A percentile compares a stretch with the other conserved stretches of the same genome.
phyloP scores from a whole-genome alignment of 169 alveolate genomes.

The Nephromyces sp. region DNA sequence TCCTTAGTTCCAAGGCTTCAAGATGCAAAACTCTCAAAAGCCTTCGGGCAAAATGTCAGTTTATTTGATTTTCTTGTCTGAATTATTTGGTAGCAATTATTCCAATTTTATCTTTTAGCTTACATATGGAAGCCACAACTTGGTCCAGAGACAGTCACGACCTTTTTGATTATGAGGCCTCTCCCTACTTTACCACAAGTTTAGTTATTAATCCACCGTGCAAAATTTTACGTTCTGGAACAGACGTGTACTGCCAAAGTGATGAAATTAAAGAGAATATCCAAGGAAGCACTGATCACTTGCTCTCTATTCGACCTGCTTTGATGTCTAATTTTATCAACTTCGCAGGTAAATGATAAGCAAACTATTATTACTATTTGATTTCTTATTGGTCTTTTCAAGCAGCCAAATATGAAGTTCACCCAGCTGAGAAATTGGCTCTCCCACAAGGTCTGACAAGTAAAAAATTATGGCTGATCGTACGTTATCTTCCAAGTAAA shows the following conservation, averaged over 20 bases:
- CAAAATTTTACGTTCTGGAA: slow-evolving; percentile 3
- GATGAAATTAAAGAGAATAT: slow-evolving; percentile 2
- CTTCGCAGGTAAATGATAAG: too few relatives aligned
- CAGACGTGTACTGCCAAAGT: slow-evolving; percentile 10
- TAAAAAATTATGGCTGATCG: slow-evolving; percentile 80
- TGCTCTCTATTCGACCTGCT: too few relatives aligned
- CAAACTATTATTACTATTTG: too few relatives aligned
- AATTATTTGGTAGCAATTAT: too few relatives aligned
- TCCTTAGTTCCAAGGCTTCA: too few relatives aligned
- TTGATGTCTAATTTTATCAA: too few relatives aligned
- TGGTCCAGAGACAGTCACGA: slow-evolving; percentile 91
- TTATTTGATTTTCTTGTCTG: too few relatives aligned
- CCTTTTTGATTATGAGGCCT: slow-evolving; percentile 86
- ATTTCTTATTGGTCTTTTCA: too few relatives aligned
- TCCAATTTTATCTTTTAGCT: slow-evolving; percentile 6
- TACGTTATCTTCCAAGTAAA: slow-evolving; percentile 66
- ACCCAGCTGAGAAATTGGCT: slow-evolving; percentile 2
- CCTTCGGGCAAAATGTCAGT: too few relatives aligned
- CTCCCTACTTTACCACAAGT: slow-evolving; percentile 46
- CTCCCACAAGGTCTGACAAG: slow-evolving; percentile 39
- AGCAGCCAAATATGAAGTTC: slow-evolving; percentile 5
- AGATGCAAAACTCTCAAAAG: too few relatives aligned
- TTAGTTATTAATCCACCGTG: slow-evolving; percentile 41
- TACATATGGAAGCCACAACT: slow-evolving; percentile 51
- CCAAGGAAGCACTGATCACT: neutral